Base-by-base conservation (phyloP, 148 eudicot species). In the Rhododendron ferrugineum region DNA sequence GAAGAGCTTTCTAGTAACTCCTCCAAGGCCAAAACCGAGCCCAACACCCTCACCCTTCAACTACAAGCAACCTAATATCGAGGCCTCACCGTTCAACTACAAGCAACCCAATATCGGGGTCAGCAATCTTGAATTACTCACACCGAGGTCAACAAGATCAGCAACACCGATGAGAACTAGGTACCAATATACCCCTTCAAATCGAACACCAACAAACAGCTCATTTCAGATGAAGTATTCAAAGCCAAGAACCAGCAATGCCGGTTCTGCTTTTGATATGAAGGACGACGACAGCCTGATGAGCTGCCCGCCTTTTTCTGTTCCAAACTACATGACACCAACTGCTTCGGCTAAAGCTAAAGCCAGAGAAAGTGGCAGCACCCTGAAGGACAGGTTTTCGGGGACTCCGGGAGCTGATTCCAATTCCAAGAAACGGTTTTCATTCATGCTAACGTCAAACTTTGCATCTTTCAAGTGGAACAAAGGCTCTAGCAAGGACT, bases 271-370 rank as follows among this genome's bases (percentile, higher is more conserved):
- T 32, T 93, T 88, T 9, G 91, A 92, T 36, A 42, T 93, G 85
- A 95, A 89, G 40, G 98, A 95, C 42, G 92, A 89, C 20, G 97
- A 94, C 79, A 95, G 98, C 89, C 94, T 95, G 84, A 92, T 83
- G 46, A 95, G 98, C 88, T 95, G 97, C 85, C 97, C 97, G 0
- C 90, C 95, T 14, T 93, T 93, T 87, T 90, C 95, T 6, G 93
- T 87, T 52, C 98, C 98, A 26, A 93, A 91, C 60, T 95, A 92
- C 89, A 95, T 95, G 98, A 74, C 88, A 13, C 93, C 96, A 0
- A 94, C 98, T 0, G 92, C 79, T 47, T 94, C 98, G 15, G 93
- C 96, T 26, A 90, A 87, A 49, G 95, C 98, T 8, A 95, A 93
- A 84, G 89, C 87, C 3, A 92, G 92, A 85, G 87, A 89, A 0